phyloP scores from a whole-genome alignment of 768 basidiomycete species.

The Rhodocollybia butyracea region DNA sequence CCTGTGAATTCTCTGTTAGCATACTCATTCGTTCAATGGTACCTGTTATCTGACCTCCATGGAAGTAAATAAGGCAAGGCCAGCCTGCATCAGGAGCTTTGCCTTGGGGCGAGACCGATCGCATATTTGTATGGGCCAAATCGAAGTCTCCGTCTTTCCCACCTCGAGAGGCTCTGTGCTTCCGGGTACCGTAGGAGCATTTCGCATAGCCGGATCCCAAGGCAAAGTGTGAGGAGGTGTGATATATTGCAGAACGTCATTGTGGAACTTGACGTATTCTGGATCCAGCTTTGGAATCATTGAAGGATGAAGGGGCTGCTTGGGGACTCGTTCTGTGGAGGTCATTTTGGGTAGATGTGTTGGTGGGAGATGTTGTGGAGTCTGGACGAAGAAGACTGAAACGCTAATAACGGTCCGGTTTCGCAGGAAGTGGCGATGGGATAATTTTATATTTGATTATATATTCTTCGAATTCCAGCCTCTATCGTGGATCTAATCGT shows the following conservation, averaged over 20 bases:
- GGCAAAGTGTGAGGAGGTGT: slow-evolving; percentile 53
- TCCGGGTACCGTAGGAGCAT: slow-evolving; percentile 51
- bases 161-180: slow-evolving; percentile 54
- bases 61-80: slow-evolving; percentile 73
- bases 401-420: too few relatives aligned
- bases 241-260: slow-evolving; percentile 40
- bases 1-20: slow-evolving; percentile 32
- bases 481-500: too few relatives aligned
- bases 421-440: too few relatives aligned
- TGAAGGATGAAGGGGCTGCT: slow-evolving; percentile 61
- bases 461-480: too few relatives aligned
- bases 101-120: slow-evolving; percentile 64
- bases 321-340: slow-evolving; percentile 6
- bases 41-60: slow-evolving; percentile 49
- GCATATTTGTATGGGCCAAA: slow-evolving; percentile 49
- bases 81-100: slow-evolving; percentile 50
- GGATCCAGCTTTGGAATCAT: slow-evolving; percentile 57
- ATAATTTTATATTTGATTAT: too few relatives aligned
- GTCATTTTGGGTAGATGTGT: slow-evolving; percentile 10
- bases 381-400: too few relatives aligned
- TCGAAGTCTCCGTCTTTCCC: slow-evolving; percentile 51
- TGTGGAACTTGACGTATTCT: slow-evolving; percentile 65
- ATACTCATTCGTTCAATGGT: background rate
- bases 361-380: too few relatives aligned
- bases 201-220: slow-evolving; percentile 59